Conservation (phyloP, 352 stramenopile species). For the Phytophthora pini region DNA sequence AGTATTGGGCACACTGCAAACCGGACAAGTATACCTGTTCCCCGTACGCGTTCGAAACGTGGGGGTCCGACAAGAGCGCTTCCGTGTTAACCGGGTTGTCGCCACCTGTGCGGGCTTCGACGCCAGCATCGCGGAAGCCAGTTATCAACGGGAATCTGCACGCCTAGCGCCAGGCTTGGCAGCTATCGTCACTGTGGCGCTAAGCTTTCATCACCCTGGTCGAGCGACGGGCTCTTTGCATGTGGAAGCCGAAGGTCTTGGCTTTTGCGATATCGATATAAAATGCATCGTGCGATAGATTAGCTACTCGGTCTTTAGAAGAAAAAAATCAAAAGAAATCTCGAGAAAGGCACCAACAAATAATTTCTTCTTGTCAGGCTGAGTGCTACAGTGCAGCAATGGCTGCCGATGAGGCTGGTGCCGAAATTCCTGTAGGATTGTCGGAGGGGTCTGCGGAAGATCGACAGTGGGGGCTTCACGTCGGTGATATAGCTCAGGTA, state of each 20-base stretch:
- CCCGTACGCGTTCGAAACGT: slow-evolving; percentile 74
- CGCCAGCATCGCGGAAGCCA: slow-evolving; percentile 54
- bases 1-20: slow-evolving; percentile 40
- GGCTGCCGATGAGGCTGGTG: background rate
- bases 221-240: slow-evolving; percentile 47
- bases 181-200: slow-evolving; percentile 62
- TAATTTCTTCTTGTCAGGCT: too few relatives aligned
- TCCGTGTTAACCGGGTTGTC: slow-evolving; percentile 58
- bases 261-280: slow-evolving; percentile 57
- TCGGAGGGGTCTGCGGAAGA: slow-evolving; percentile 9
- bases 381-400: background rate
- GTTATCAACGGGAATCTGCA: slow-evolving; percentile 65
- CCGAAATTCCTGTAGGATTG: slow-evolving; percentile 1
- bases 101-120: slow-evolving; percentile 47
- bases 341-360: background rate
- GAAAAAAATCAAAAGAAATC: too few relatives aligned
- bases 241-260: slow-evolving; percentile 63
- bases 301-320: background rate
- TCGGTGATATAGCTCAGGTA: too few relatives aligned
- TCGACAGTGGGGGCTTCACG: too few relatives aligned
- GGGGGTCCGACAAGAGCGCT: slow-evolving; percentile 68
- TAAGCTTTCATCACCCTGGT: slow-evolving; percentile 67
- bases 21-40: slow-evolving; percentile 71
- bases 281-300: slow-evolving; percentile 54
- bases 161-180: slow-evolving; percentile 64